Percentiles rank a stretch among this genome's conserved stretches.
phyloP scores from a whole-genome alignment of 2,329 filamentous ascomycete species.

The Xylaria digitata region DNA sequence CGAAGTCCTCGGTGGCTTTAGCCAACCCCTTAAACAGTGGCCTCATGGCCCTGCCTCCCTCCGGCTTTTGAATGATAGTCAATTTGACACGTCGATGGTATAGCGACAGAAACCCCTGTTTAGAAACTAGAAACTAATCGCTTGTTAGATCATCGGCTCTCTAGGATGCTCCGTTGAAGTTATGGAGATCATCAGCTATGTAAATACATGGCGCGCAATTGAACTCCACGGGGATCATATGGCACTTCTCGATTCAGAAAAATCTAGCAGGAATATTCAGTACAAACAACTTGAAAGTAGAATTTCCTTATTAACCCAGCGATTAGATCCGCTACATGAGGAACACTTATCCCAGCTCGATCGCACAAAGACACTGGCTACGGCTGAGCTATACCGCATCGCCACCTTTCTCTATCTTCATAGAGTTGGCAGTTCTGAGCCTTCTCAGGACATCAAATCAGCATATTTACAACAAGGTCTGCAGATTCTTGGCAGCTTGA shows the following conservation, averaged over 20 bases:
- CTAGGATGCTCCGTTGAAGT: conserved; percentile 61
- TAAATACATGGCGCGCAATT: conserved; percentile 52
- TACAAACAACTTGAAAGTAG: conserved; percentile 45
- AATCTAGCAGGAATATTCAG: conserved; percentile 46
- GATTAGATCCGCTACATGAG: conserved; percentile 46
- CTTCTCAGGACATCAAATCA: conserved; percentile 46
- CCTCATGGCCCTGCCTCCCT: conserved; percentile 46
- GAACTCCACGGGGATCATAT: conserved; percentile 48
- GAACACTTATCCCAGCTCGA: conserved; percentile 48
- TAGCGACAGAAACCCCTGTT: not conserved
- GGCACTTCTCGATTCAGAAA: conserved; percentile 44
- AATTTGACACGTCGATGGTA: conserved; percentile 51
- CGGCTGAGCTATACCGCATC: conserved; percentile 63
- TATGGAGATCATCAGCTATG: conserved; percentile 57
- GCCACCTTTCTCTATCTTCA: conserved; percentile 59
- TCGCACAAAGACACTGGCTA: conserved; percentile 52
- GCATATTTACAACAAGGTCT: conserved; percentile 53
- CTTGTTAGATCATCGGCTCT: conserved; percentile 58
- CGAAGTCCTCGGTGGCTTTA: conserved; percentile 59
- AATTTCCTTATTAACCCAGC: conserved; percentile 46
- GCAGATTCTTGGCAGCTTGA: conserved; percentile 51
- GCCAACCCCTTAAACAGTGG: conserved; percentile 50
- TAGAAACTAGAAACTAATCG: conserved; percentile 21
- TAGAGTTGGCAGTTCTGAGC: conserved; percentile 45
- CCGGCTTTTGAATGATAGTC: conserved; percentile 47